These are phyloP conservation scores for Fraxinus anomala DNA, from an alignment of 257 asterid species.

Conservation along the genomic window DNA sequence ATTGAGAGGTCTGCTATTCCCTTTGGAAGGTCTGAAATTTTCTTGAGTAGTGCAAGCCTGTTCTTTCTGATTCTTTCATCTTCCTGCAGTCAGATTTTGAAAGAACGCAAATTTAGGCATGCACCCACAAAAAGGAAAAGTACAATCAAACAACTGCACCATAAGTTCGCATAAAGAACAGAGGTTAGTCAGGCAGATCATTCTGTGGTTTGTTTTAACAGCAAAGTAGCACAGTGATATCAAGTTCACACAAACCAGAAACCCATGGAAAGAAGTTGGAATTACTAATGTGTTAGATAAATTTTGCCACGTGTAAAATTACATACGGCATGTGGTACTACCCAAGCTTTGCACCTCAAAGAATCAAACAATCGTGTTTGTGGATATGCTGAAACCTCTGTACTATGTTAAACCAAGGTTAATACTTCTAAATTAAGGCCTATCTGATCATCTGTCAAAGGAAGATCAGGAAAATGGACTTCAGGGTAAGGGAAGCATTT, in stretches of 20 bases:
- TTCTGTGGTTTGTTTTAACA: background rate
- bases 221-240: background rate
- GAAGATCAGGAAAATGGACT: background rate
- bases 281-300: too few relatives aligned
- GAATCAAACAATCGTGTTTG: too few relatives aligned
- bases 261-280: background rate
- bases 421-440: background rate
- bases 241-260: background rate
- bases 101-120: background rate
- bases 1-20: conserved; percentile 90
- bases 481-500: background rate
- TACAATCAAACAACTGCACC: background rate
- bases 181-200: background rate
- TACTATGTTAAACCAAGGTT: background rate
- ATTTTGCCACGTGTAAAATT: too few relatives aligned
- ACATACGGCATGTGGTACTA: too few relatives aligned
- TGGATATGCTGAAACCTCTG: background rate
- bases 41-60: conserved; percentile 79
- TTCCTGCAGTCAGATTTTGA: conserved; percentile 51
- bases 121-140: background rate
- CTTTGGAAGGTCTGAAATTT: conserved; percentile 78
- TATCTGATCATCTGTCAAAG: background rate
- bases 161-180: background rate
- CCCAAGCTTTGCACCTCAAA: too few relatives aligned
- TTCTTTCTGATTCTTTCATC: conserved; percentile 79